Evolutionary conservation across 2,329 filamentous ascomycete genomes (phyloP).

Genomic region (Penicillium sclerotigenum): DNA sequence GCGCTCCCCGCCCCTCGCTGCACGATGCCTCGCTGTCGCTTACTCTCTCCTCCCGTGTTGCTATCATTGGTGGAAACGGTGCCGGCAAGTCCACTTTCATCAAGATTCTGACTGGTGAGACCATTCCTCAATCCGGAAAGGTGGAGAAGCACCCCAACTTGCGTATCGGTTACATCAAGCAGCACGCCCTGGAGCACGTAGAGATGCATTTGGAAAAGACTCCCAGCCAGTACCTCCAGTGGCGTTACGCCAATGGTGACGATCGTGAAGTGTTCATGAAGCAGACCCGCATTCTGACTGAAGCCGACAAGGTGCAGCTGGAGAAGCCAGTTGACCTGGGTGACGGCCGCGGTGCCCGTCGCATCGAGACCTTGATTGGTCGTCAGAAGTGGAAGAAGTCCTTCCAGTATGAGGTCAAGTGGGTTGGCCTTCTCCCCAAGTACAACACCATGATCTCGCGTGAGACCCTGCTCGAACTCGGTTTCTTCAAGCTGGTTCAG

Average conservation of each 20-base stretch:
- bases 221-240: constrained; percentile 97
- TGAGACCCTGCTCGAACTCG: constrained; percentile 80
- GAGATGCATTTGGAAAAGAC: constrained; percentile 99
- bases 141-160: constrained; percentile 99
- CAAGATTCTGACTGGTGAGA: constrained; percentile 92
- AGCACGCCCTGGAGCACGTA: constrained; percentile 97
- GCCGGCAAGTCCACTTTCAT: constrained; percentile 98
- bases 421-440: constrained; percentile 84
- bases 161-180: constrained; percentile 99
- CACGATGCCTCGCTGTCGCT: constrained; percentile 82
- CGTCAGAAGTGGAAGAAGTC: constrained; percentile 99
- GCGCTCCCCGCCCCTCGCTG: constrained; percentile 80
- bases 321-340: constrained; percentile 81
- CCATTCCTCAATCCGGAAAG: constrained; percentile 74
- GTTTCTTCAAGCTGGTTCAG: constrained; percentile 90
- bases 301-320: constrained; percentile 84
- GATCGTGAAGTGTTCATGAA: constrained; percentile 97
- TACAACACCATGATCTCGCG: constrained; percentile 89
- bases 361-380: constrained; percentile 86
- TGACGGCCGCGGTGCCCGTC: constrained; percentile 73
- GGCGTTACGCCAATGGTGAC: constrained; percentile 95
- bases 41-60: constrained; percentile 83
- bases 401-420: constrained; percentile 98
- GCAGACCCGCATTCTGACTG: constrained; percentile 86
- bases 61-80: constrained; percentile 96